These are phyloP conservation scores for Cladorrhinum sp. DNA, from an alignment of 2,329 filamentous ascomycete species.

Conservation along the genomic window DNA sequence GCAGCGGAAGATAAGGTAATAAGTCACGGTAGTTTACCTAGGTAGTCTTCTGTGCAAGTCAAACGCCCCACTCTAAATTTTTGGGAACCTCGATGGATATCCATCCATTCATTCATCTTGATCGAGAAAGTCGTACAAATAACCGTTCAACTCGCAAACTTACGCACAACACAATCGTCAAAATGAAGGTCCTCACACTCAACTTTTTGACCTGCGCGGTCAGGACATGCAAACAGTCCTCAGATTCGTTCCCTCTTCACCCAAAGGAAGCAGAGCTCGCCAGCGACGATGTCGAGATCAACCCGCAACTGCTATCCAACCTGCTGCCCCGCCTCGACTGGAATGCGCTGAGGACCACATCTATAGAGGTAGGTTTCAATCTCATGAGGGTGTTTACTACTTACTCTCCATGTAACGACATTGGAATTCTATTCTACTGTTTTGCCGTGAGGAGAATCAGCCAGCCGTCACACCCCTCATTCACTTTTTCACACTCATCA, in stretches of 20 bases:
- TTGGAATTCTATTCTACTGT: too few relatives aligned
- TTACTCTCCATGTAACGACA: background rate
- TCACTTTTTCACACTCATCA: too few relatives aligned
- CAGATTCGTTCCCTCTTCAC: constrained; percentile 82
- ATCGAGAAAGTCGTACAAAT: background rate
- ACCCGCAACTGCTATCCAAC: constrained; percentile 76
- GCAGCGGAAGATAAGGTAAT: background rate
- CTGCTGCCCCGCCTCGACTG: constrained; percentile 87
- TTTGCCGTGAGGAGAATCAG: too few relatives aligned
- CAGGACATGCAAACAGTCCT: constrained; percentile 84
- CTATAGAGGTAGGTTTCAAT: constrained; percentile 63
- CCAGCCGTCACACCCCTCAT: background rate
- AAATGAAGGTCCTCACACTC: constrained; percentile 91
- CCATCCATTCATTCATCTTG: background rate
- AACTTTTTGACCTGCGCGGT: constrained; percentile 97
- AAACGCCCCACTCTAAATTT: background rate
- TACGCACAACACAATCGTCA: constrained; percentile 13
- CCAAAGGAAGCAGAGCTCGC: constrained; percentile 90
- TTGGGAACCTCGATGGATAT: background rate
- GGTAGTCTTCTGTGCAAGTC: background rate
- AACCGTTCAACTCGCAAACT: background rate
- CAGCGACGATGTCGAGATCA: constrained; percentile 76
- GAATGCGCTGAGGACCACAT: constrained; percentile 71
- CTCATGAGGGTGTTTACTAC: background rate
- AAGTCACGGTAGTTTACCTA: too few relatives aligned